Percentiles rank a stretch among this genome's conserved stretches.
These are phyloP conservation scores for Adansonia rubrostipa DNA, from an alignment of 441 rosid genomes.

Conservation along the genomic window DNA sequence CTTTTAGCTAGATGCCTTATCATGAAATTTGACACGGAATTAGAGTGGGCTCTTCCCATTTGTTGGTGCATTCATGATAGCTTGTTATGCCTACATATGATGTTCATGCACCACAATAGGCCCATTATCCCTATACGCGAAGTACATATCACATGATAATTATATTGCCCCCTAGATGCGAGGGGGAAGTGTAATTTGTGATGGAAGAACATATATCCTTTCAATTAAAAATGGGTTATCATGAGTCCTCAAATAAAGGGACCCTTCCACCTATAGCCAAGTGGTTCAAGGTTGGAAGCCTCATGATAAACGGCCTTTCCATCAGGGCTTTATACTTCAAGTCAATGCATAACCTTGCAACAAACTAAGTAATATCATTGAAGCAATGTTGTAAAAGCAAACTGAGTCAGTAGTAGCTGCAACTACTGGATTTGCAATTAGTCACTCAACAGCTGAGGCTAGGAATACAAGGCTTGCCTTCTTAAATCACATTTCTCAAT, in stretches of 20 bases:
- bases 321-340: background rate
- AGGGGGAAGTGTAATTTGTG: background rate
- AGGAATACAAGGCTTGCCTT: background rate
- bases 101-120: background rate
- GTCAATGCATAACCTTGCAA: background rate
- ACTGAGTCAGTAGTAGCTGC: background rate
- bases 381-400: background rate
- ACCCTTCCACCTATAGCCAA: background rate
- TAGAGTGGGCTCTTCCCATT: too few relatives aligned
- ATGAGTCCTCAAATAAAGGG: background rate
- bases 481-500: slow-evolving; percentile 2
- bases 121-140: background rate
- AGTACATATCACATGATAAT: background rate
- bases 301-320: background rate
- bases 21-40: background rate
- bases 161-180: background rate
- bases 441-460: slow-evolving; percentile 2
- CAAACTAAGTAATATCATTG: background rate
- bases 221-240: background rate
- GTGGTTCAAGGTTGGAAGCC: background rate
- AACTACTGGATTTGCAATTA: background rate
- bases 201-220: background rate
- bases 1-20: background rate
- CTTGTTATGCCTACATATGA: background rate
- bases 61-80: background rate